Evolutionary conservation across 139 green algal genomes (phyloP), one percentile per base, ranked within the genome.

Genomic region (Astrephomene gubernaculifera): DNA sequence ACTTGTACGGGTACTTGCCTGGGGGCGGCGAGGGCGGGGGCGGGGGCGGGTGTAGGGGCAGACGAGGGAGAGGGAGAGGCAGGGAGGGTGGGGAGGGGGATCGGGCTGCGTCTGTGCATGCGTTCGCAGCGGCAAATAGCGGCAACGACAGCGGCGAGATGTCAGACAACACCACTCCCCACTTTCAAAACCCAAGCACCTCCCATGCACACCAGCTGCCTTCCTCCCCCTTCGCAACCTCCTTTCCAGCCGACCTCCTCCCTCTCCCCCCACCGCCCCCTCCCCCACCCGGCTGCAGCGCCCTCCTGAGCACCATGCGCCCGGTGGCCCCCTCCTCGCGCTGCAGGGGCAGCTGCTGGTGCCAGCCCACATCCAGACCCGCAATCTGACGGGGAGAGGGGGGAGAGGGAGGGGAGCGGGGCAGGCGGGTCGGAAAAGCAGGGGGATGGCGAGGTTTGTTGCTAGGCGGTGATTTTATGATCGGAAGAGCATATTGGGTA

Each of bases 361-460:
- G 93, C 97, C 97, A 99, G 1, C 97, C 97, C n/a, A 99, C 93
- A 81, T 99, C 97, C 86, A 99, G 90, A 0, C 97, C 97, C 35
- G 97, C 96, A 39, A 98, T 86, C 93, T 97, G 89, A 21, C 22
- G 21, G 67, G 4, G 35, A 49, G 35, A 36, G 36, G 29, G 29
- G n/a, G 25, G 36, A 36, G 27, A 43, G 43, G 64, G 10, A 39
- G 44, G 7, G 3, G 70, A 21, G 35, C 1, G 36, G 82, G n/a
- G 33, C 7, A 45, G 6, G 60, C 19, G 17, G 57, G 57, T 24
- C 57, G 57, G 57, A 27, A 24, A n/a, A n/a, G 57, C 19, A 17
- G 19, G 57, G 57, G 17, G 14, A 57, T 12, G 49, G 14, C 14
- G 14, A 57, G 49, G 49, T 12, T 17, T 57, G 12, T 57, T 17